Conservation (phyloP, 2,329 filamentous ascomycete genomes). For the Chaetomium sp. region DNA sequence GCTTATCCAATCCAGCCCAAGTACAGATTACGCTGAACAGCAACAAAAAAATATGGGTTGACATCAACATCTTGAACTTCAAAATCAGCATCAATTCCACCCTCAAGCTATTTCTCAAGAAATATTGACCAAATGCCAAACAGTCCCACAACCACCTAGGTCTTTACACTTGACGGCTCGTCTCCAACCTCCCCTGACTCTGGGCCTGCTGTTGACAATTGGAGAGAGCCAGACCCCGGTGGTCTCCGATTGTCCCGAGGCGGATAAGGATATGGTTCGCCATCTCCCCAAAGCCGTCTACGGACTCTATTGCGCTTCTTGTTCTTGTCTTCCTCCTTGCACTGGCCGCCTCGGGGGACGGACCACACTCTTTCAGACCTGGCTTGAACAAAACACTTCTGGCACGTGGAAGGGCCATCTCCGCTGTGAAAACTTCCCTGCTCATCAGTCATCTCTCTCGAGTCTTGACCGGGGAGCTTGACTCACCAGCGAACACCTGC, state of each 20-base stretch:
- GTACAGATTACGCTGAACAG: not conserved
- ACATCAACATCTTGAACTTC: not conserved
- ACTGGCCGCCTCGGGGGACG: not conserved
- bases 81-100: not conserved
- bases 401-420: not conserved
- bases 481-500: not conserved
- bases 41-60: not conserved
- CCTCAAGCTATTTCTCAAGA: not conserved
- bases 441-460: not conserved
- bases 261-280: slow-evolving; percentile 15
- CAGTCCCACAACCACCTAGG: not conserved
- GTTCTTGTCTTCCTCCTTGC: not conserved
- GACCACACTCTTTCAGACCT: not conserved
- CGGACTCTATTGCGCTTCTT: slow-evolving; percentile 6
- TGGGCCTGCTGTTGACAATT: not conserved
- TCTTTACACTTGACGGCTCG: not conserved
- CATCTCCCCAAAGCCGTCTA: not conserved
- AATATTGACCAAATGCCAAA: not conserved
- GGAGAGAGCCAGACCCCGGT: not conserved
- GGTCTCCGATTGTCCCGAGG: slow-evolving; percentile 9
- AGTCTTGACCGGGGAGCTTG: not conserved
- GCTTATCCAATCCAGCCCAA: too few species aligned
- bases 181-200: not conserved
- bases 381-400: not conserved
- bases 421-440: not conserved